A percentile compares a stretch with the other conserved stretches of the same genome.
Evolutionary conservation across 306 rosid species (phyloP).

Genomic region (Corylus avellana): DNA sequence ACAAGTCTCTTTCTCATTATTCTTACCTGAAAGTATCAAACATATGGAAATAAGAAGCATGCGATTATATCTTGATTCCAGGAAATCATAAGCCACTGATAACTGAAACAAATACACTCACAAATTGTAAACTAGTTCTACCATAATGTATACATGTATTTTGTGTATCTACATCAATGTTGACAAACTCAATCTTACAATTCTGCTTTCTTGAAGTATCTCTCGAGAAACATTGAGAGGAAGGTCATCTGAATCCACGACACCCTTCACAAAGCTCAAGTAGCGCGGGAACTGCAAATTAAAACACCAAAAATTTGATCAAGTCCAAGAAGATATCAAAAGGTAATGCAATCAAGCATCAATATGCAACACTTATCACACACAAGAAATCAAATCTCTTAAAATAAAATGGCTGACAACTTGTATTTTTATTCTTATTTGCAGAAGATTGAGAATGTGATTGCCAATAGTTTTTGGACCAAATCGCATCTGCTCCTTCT

Average conservation of each 20-base stretch:
- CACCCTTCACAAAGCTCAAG: slow-evolving; percentile 96
- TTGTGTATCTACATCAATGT: not conserved
- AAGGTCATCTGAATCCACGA: slow-evolving; percentile 92
- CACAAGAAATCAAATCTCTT: not conserved
- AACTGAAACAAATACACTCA: not conserved
- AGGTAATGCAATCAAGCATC: slow-evolving; percentile 1
- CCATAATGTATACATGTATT: not conserved
- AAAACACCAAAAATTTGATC: not conserved
- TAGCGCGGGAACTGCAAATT: slow-evolving; percentile 90
- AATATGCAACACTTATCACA: not conserved
- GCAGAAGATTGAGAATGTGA: not conserved
- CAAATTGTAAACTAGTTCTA: slow-evolving; percentile 3
- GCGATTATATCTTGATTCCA: not conserved
- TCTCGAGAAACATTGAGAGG: slow-evolving; percentile 97
- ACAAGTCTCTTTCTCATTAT: slow-evolving; percentile 99
- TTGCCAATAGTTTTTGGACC: not conserved
- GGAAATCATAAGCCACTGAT: not conserved
- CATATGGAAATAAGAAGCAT: not conserved
- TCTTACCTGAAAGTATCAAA: slow-evolving; percentile 66
- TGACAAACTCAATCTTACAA: slow-evolving; percentile 52
- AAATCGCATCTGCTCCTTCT: not conserved
- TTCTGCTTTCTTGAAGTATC: slow-evolving; percentile 99
- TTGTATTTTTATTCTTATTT: not conserved
- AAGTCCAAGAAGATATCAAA: not conserved
- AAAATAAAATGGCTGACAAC: not conserved